Base-by-base conservation (phyloP, 306 rosid species). In the Macrotyloma uniflorum region DNA sequence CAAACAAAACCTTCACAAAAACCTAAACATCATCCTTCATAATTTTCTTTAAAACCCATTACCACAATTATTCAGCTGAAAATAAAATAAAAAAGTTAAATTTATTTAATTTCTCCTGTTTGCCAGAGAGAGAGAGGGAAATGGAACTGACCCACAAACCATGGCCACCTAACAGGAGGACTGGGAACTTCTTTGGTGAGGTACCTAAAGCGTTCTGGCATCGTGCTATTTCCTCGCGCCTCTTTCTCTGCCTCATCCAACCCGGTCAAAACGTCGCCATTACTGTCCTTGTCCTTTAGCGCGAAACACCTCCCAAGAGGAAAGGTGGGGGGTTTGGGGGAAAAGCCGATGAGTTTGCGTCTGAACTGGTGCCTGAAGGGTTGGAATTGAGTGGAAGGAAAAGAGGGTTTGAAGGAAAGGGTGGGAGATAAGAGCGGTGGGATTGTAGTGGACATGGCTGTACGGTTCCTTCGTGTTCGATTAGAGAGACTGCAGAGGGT, bases 91-190 rank as follows among this genome's bases (percentile, higher is more conserved):
- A 46, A 46, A 42, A 12, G 47, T 12, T 42, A 42, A 42, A 3
- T 42, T 42, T 42, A 42, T 42, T 32, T 2, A 42, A 11, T 12
- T 42, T 42, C 0, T 40, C 14, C 4, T 12, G 46, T 42, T 11
- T 11, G 46, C 14, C 46, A 54, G 3, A 11, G 33, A 24, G n/a
- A 12, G 42, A 67, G 33, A 77, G 20, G 57, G 70, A 74, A 11
- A n/a, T 18, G 9, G 58, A 22, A 85, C 59, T 28, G 15, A 91
- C 99, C 98, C 1, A 93, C 84, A 80, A 95, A 45, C 88, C 84
- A 93, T 14, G 97, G 98, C 99, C 99, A 95, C 73, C 90, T 83
- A 28, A 88, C 64, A 46, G 96, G 93, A 63, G 89, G 83, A 73
- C 85, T 88, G 3, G 97, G 85, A 85, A 87, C 94, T 90, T 95